Evolutionary conservation across 768 basidiomycete species (phyloP), one percentile per base, ranked within the genome.

Genomic region (Agaricus blazei): DNA sequence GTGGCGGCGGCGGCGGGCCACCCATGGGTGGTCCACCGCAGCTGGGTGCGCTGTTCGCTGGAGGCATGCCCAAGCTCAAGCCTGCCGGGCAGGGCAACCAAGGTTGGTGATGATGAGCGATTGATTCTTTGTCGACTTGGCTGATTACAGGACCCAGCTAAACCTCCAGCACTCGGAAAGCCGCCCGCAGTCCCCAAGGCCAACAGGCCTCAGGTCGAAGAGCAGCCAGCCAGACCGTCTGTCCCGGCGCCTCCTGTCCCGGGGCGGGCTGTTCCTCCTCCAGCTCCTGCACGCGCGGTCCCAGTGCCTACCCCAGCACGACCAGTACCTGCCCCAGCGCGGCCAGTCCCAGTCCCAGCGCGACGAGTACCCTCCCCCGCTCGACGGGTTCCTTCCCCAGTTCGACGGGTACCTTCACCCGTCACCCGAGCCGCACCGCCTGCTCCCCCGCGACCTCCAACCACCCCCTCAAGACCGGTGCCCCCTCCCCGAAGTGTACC

Each of bases 51-150:
- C 70, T 97, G 9, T 95, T 97, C 64, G 92, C 93, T 44, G 93
- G 91, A 14, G 93, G 94, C 1, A 84, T 96, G 75, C 94, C 94
- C 3, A 94, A 90, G 66, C 67, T 96, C 64, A 95, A 88, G 74
- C 83, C 91, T 44, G 79, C 88, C n/a, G 88, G 84, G 11, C 79
- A 82, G 55, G 76, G 65, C 52, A 77, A 73, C 67, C 68, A 76
- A 54, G 81, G 88, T 87, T 64, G 57, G 76, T 60, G 52, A 29
- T 51, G 37, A 44, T 34, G 34, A 34, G 34, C 54, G 46, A 62
- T 37, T 59, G 54, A 48, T 46, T 58, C 48, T 44, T 38, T n/a
- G 38, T 40, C 23, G 28, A 43, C 12, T 36, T 4, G 23, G 28
- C 19, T 54, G 52, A 47, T 47, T 24, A 47, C 23, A 31, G 9